Evolutionary conservation across 805 yeast genomes (phyloP), one percentile per base, ranked within the genome.

Genomic region (Hemisphaericaspora nanyangensis): DNA sequence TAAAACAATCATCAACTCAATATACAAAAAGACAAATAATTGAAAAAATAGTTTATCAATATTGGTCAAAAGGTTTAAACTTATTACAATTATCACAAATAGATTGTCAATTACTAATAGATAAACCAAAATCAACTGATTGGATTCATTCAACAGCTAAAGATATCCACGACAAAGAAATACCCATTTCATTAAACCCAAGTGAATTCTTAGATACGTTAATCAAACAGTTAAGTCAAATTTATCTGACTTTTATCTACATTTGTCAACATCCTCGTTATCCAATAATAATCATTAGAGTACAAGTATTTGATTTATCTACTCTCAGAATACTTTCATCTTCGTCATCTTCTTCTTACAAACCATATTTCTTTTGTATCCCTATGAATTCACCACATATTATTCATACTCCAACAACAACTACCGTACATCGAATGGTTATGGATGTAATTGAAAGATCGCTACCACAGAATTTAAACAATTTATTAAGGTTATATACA

Each of bases 381-480:
- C 90, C 91, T 0, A 47, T 70, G 44, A 79, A 81, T 38, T 79
- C 90, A 2, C 82, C 88, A 1, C 75, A 76, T 47, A 55, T 85
- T 2, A 74, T 85, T 11, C 88, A 83, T 53, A 65, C 82, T 0
- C 68, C 66, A 6, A 63, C 68, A 4, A 51, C 52, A 31, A 69
- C 64, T 39, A 46, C 60, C 37, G 73, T 76, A 2, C 57, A 79
- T 0, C 68, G 72, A 30, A 62, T 82, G 12, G 76, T 85, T 1
- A 41, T 83, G 12, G 88, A 82, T 45, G 71, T 80, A 1, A 68
- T 85, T 2, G 81, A 79, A 46, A 61, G 72, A 37, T 68, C 80
- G 6, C 47, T 84, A 2, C 63, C 78, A 1, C 61, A 68, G 8
- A 62, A 66, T 30, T 72, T 72, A 12, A 61, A 74, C 19, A 61